Evolutionary conservation across 2,329 filamentous ascomycete species (phyloP).

Genomic region (Zalaria sp.): DNA sequence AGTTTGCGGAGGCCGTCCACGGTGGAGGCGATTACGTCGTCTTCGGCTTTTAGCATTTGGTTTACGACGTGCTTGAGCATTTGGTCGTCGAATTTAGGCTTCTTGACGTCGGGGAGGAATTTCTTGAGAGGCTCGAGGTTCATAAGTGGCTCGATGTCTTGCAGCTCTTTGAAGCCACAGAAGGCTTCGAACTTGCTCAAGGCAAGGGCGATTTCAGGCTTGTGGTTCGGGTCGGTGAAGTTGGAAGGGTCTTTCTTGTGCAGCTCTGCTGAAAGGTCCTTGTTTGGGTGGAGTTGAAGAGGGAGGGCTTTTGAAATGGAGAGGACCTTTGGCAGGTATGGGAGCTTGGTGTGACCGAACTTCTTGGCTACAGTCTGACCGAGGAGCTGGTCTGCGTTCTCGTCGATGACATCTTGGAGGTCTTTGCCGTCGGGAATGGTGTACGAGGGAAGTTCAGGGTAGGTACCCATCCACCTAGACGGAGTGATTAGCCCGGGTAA

Average conservation of each 20-base stretch:
- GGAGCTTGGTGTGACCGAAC: constrained; percentile 49
- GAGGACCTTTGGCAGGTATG: constrained; percentile 61
- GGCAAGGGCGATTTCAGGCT: constrained; percentile 66
- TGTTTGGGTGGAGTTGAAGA: constrained; percentile 62
- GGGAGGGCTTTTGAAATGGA: constrained; percentile 64
- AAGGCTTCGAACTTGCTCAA: constrained; percentile 62
- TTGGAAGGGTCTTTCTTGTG: constrained; percentile 49
- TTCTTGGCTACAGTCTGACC: constrained; percentile 47
- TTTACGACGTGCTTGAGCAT: constrained; percentile 42
- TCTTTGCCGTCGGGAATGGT: constrained; percentile 48
- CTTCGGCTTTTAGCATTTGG: constrained; percentile 39
- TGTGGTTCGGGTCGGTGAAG: constrained; percentile 63
- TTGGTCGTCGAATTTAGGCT: constrained; percentile 39
- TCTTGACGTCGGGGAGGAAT: constrained; percentile 34
- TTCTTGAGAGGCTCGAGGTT: constrained; percentile 37
- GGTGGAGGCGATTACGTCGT: constrained; percentile 37
- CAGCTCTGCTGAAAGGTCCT: constrained; percentile 47
- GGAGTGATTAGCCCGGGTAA: too few relatives aligned
- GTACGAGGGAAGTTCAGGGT: constrained; percentile 54
- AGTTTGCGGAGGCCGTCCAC: constrained; percentile 38
- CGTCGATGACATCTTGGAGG: constrained; percentile 50
- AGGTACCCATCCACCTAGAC: constrained; percentile 59
- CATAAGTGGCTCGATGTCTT: constrained; percentile 45
- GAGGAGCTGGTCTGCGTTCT: constrained; percentile 46
- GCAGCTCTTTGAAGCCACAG: constrained; percentile 56